Base-by-base conservation (phyloP, 306 rosid genomes). In the Gleditsia sinensis region DNA sequence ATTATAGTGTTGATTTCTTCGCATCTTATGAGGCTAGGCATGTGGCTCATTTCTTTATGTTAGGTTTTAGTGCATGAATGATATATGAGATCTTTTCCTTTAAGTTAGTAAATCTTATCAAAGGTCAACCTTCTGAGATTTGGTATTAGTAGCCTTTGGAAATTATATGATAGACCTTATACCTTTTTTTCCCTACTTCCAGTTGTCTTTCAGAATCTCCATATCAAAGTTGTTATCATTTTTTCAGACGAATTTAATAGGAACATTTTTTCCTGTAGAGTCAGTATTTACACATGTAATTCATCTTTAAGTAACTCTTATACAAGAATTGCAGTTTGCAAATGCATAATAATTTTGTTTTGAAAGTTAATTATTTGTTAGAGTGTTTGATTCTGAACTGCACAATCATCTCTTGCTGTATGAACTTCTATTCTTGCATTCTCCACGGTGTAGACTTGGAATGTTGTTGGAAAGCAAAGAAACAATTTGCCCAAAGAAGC, bases 21-120 rank as follows among this genome's bases (percentile, higher is more conserved):
- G 61, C 28, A 42, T 63, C 69, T 55, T 43, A 54, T n/a, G 42
- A 46, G 32, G 21, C 45, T 57, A 40, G 74, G 54, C 24, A 7
- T 65, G 43, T 43, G 48, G 36, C 46, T 62, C 69, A 32, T 36
- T 72, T 54, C 28, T 34, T 24, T 54, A 71, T 62, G 34, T 7
- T 9, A 30, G 67, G 54, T 66, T 37, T 27, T 66, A 56, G 65
- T 17, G 24, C 40, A 25, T 12, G 24, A 61, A 21, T 51, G 71
- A 62, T 40, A 1, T 70, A 45, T 54, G 54, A 55, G 50, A 20
- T 67, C 17, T 30, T 73, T 55, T 53, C 54, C 74, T 66, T 67
- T 45, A 23, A 20, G 62, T 43, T 1, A 8, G 8, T 9, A 42
- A 40, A 1, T 11, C n/a, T 6, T 3, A 10, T 40, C 7, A 10